These are phyloP conservation scores for Zygosaccharomyces pseudobailii DNA, from an alignment of 1,139 yeast genomes.

Conservation along the genomic window DNA sequence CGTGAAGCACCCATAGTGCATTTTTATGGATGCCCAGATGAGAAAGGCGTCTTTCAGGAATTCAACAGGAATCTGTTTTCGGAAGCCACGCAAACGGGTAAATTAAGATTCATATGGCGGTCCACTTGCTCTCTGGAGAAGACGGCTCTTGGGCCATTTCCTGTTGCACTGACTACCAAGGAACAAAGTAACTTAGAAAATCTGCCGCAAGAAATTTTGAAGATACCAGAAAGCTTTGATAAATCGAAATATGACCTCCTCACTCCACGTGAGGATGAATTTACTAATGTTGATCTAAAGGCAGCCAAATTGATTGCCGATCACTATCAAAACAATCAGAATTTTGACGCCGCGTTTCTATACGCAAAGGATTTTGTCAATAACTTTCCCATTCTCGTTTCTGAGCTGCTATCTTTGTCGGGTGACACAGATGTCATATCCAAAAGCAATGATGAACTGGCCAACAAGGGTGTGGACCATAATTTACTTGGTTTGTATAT, in stretches of 20 bases:
- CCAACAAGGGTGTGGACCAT: slow-evolving; percentile 26
- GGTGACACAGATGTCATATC: slow-evolving; percentile 12
- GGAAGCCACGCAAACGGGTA: slow-evolving; percentile 54
- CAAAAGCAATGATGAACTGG: slow-evolving; percentile 13
- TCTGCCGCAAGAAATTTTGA: slow-evolving; percentile 1
- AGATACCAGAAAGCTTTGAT: slow-evolving; percentile 18
- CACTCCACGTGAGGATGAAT: slow-evolving; percentile 27
- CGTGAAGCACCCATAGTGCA: slow-evolving; percentile 36
- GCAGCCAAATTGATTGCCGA: slow-evolving; percentile 43
- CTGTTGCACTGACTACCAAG: slow-evolving; percentile 16
- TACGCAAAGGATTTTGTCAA: slow-evolving; percentile 40
- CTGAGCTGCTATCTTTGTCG: slow-evolving; percentile 17
- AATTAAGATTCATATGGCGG: slow-evolving; percentile 72
- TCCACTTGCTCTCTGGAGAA: slow-evolving; percentile 39
- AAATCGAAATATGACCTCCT: slow-evolving; percentile 3
- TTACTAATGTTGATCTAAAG: slow-evolving; percentile 43
- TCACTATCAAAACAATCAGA: slow-evolving; percentile 27
- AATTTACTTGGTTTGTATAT: slow-evolving; percentile 48
- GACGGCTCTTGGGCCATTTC: slow-evolving; percentile 8
- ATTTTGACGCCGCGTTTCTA: slow-evolving; percentile 33
- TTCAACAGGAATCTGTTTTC: slow-evolving; percentile 58
- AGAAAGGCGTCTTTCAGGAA: slow-evolving; percentile 45
- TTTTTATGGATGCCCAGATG: slow-evolving; percentile 48
- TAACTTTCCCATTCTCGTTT: slow-evolving; percentile 50
- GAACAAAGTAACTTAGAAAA: slow-evolving; percentile 7